phyloP scores from a whole-genome alignment of 768 basidiomycete genomes.

The Mycena leptocephala region DNA sequence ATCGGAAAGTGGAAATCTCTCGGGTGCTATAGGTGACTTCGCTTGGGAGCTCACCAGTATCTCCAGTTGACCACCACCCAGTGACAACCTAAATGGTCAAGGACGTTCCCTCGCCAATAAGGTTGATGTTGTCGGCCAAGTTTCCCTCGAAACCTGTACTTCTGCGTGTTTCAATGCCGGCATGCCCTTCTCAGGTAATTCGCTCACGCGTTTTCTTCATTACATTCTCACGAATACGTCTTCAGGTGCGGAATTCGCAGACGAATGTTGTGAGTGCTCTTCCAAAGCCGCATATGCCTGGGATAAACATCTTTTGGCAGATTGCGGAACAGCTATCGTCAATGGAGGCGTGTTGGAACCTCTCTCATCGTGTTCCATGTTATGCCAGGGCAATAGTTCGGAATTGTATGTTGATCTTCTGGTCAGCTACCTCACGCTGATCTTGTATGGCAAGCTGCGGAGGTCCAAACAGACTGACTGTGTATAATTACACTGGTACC shows the following conservation, averaged over 20 bases:
- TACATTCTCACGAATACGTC: slow-evolving; percentile 55
- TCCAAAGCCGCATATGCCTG: background rate
- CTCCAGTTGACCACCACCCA: slow-evolving; percentile 44
- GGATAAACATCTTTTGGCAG: slow-evolving; percentile 56
- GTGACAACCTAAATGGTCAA: slow-evolving; percentile 60
- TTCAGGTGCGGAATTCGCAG: slow-evolving; percentile 59
- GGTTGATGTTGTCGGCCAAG: slow-evolving; percentile 52
- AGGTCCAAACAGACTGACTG: slow-evolving; percentile 76
- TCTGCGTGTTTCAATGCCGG: slow-evolving; percentile 73
- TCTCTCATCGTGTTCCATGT: slow-evolving; percentile 74
- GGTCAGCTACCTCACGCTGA: background rate
- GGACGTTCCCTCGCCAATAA: slow-evolving; percentile 55
- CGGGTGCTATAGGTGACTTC: slow-evolving; percentile 79
- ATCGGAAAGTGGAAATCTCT: slow-evolving; percentile 79
- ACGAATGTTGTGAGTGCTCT: slow-evolving; percentile 66
- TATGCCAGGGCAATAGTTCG: slow-evolving; percentile 72
- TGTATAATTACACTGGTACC: slow-evolving; percentile 81
- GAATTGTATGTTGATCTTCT: slow-evolving; percentile 56
- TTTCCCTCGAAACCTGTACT: slow-evolving; percentile 74
- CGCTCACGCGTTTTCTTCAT: background rate
- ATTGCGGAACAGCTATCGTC: slow-evolving; percentile 64
- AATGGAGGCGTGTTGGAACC: slow-evolving; percentile 65
- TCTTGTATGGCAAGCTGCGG: slow-evolving; percentile 62
- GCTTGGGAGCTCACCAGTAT: slow-evolving; percentile 49
- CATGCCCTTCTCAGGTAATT: slow-evolving; percentile 30